Conservation (phyloP, 768 basidiomycete species). For the Rhodotorula babjevae region DNA sequence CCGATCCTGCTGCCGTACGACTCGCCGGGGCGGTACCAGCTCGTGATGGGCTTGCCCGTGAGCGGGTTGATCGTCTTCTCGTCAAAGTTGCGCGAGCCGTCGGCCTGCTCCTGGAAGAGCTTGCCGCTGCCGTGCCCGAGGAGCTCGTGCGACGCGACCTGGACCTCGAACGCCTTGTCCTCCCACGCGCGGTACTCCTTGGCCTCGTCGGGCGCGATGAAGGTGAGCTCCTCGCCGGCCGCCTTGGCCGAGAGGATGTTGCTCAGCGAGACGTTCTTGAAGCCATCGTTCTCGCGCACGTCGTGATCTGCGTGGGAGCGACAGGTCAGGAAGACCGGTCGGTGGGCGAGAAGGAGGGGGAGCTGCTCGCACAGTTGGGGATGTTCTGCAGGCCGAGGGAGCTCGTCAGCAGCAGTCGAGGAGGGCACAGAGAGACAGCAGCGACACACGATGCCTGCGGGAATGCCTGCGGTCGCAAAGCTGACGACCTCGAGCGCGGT, state of each 20-base stretch:
- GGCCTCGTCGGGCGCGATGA: constrained; percentile 73
- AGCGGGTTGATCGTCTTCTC: constrained; percentile 50
- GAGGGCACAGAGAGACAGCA: not conserved
- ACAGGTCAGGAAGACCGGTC: not conserved
- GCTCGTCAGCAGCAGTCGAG: not conserved
- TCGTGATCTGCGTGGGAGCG: constrained; percentile 50
- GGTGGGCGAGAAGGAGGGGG: constrained; percentile 51
- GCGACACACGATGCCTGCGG: constrained; percentile 56
- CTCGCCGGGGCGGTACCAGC: constrained; percentile 81
- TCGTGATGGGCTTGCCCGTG: constrained; percentile 47
- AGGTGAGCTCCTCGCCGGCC: constrained; percentile 69
- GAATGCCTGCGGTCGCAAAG: constrained; percentile 84
- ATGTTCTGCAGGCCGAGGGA: constrained; percentile 5
- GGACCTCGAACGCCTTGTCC: constrained; percentile 70
- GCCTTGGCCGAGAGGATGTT: constrained; percentile 85
- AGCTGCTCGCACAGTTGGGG: constrained; percentile 48
- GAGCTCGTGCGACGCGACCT: constrained; percentile 79
- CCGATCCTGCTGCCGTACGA: constrained; percentile 76
- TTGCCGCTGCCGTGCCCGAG: constrained; percentile 79
- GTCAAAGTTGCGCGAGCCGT: constrained; percentile 79
- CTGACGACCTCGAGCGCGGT: constrained; percentile 69
- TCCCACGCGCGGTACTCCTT: constrained; percentile 74
- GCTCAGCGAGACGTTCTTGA: constrained; percentile 84
- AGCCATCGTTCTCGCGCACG: constrained; percentile 71
- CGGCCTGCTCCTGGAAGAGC: constrained; percentile 67